A percentile compares a stretch with the other conserved stretches of the same genome.
Conservation (phyloP, 176 grass and related monocot species). For the Hordeum marinum region DNA sequence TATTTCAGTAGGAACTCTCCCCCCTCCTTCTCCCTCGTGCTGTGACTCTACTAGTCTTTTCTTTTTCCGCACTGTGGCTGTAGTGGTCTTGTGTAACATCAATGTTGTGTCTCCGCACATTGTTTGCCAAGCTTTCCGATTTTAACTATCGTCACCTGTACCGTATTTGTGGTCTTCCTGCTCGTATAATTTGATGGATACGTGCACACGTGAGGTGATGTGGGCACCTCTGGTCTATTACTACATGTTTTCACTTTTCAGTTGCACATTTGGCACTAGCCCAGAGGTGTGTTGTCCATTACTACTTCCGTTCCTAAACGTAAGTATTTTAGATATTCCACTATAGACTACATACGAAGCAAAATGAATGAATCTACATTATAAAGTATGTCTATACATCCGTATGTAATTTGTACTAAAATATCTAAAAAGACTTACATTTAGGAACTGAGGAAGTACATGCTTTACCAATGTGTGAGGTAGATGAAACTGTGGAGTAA, state of each 20-base stretch:
- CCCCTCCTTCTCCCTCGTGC: not conserved
- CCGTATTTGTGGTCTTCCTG: not conserved
- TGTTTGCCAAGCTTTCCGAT: not conserved
- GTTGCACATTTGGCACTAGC: not conserved
- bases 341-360: too few species aligned
- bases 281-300: too few species aligned
- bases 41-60: not conserved
- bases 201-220: not conserved
- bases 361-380: too few species aligned
- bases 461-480: too few species aligned
- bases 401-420: too few species aligned
- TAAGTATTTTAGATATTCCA: too few species aligned
- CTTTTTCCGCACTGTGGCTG: not conserved
- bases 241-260: not conserved
- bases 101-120: slow-evolving; percentile 13
- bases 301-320: too few species aligned
- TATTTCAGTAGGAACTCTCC: slow-evolving; percentile 17
- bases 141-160: not conserved
- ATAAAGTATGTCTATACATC: too few species aligned
- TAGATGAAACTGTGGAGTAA: too few species aligned
- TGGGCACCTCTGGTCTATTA: not conserved
- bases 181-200: not conserved
- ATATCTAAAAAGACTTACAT: too few species aligned
- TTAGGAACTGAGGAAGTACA: too few species aligned
- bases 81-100: slow-evolving; percentile 13